Evolutionary conservation across 371 early-diverging fungal genomes (phyloP).

Genomic region (Rhizoclosmatium hyalinum): DNA sequence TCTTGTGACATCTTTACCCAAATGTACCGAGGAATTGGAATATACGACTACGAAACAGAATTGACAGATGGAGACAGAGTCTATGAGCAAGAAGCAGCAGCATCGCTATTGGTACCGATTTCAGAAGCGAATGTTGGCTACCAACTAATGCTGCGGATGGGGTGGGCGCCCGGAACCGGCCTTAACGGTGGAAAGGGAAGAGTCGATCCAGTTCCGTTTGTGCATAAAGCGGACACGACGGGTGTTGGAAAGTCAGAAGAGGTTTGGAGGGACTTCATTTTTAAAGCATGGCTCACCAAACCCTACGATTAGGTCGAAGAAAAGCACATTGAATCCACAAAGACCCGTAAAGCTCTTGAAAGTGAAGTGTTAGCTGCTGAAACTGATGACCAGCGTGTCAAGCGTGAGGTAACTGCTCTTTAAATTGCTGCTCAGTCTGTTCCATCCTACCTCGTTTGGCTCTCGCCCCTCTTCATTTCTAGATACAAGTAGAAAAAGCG

Average conservation of each 20-base stretch:
- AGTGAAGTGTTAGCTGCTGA: constrained; percentile 66
- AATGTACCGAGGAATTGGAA: no score
- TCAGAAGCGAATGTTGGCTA: constrained; percentile 65
- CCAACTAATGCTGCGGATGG: constrained; percentile 69
- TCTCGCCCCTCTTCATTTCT: not conserved
- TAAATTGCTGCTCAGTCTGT: not conserved
- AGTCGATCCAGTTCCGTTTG: constrained; percentile 11
- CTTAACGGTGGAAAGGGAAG: constrained; percentile 49
- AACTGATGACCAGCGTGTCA: constrained; percentile 57
- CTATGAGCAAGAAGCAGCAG: not conserved
- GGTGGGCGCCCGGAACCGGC: constrained; percentile 76
- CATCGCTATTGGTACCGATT: constrained; percentile 5
- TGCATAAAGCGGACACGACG: constrained; percentile 6
- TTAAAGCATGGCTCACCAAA: not conserved
- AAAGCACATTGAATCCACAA: constrained; percentile 56
- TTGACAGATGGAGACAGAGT: no score
- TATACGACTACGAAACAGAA: no score
- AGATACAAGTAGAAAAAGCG: constrained; percentile 32
- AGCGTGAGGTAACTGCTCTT: constrained; percentile 50
- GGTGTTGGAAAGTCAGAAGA: constrained; percentile 53
- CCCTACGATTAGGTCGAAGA: constrained; percentile 24
- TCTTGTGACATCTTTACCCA: no score
- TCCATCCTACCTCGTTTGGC: constrained; percentile 10
- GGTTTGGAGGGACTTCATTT: constrained; percentile 29
- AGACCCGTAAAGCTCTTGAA: constrained; percentile 69